Percentiles rank a stretch among this genome's conserved stretches.
phyloP scores from a whole-genome alignment of 192 early-diverging fungal species.

The Geranomyces michiganensis region DNA sequence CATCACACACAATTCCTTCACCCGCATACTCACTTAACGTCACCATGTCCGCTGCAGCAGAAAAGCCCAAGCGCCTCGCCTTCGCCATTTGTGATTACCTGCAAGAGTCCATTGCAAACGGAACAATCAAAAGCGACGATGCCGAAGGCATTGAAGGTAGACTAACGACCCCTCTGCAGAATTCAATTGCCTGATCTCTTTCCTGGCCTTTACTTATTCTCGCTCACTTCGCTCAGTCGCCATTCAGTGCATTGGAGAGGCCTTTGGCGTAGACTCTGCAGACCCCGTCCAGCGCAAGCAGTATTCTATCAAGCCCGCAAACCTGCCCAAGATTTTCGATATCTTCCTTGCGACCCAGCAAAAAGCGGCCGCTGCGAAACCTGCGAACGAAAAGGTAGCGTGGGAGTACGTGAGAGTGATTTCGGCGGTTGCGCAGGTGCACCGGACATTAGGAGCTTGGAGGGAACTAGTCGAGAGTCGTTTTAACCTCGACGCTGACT shows the following conservation, averaged over 20 bases:
- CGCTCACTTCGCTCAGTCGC: slow-evolving; percentile 56
- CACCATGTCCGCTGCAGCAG: slow-evolving; percentile 4
- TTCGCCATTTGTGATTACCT: slow-evolving; percentile 86
- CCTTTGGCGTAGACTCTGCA: slow-evolving; percentile 82
- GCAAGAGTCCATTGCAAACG: slow-evolving; percentile 64
- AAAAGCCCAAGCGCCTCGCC: slow-evolving; percentile 56
- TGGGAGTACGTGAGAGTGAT: not conserved
- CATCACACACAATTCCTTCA: too few species aligned
- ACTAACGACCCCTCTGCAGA: too few species aligned
- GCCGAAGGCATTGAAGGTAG: slow-evolving; percentile 80
- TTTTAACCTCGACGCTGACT: too few species aligned
- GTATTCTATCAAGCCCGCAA: slow-evolving; percentile 86
- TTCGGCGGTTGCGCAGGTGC: too few species aligned
- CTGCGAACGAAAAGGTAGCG: slow-evolving; percentile 13
- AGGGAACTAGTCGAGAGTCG: too few species aligned
- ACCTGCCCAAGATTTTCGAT: slow-evolving; percentile 85
- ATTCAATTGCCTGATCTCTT: not conserved
- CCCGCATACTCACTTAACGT: not conserved
- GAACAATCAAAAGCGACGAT: slow-evolving; percentile 75
- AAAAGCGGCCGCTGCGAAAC: slow-evolving; percentile 38
- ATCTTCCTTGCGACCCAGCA: slow-evolving; percentile 86
- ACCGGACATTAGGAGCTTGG: too few species aligned
- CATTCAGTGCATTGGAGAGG: slow-evolving; percentile 93
- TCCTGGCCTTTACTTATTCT: slow-evolving; percentile 1
- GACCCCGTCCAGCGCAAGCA: slow-evolving; percentile 66